Evolutionary conservation across 1,139 yeast species (phyloP), one percentile per base, ranked within the genome.

Genomic region (Diutina siamensis): DNA sequence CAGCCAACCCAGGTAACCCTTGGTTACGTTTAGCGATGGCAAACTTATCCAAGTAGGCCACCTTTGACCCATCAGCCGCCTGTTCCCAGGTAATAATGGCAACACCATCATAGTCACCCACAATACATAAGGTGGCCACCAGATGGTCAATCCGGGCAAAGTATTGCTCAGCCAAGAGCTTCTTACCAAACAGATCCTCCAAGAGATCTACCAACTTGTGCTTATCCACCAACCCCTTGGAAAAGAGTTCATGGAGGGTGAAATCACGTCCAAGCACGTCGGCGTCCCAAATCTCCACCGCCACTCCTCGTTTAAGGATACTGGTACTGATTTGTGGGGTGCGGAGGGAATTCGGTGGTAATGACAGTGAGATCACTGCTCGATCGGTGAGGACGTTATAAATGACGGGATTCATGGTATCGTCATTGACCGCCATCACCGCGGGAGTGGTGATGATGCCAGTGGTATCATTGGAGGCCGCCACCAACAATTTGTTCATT

Each of bases 31-130:
- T 79, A 44, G 86, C 73, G 18, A 92, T 95, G 0, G 97, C 97
- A 64, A 92, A 87, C 60, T 92, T 92, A 60, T 92, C 98, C 45
- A 92, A 68, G 53, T 92, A 92, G 0, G 94, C 85, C 38, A 80
- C 63, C 21, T 53, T 54, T 12, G 51, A 47, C 13, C 32, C 46
- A 1, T 62, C 44, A 48, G 49, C 47, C 53, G 59, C 52, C 10
- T 53, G 51, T 58, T 86, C 95, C 72, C 86, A 82, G 0, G 98
- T 92, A 34, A 92, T 74, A 10, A 92, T 81, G 0, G 97, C 97
- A 15, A 88, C 89, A 1, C 97, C 98, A 52, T 89, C 96, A 58
- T 92, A 92, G 57, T 92, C 94, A 1, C 97, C 98, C 4, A 92
- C 85, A 18, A 92, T 74, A 7, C 92, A 80, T 13, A 92, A 61